These are phyloP conservation scores for Trypanosoma congolense DNA, from an alignment of 208 protist genomes.

Conservation along the genomic window DNA sequence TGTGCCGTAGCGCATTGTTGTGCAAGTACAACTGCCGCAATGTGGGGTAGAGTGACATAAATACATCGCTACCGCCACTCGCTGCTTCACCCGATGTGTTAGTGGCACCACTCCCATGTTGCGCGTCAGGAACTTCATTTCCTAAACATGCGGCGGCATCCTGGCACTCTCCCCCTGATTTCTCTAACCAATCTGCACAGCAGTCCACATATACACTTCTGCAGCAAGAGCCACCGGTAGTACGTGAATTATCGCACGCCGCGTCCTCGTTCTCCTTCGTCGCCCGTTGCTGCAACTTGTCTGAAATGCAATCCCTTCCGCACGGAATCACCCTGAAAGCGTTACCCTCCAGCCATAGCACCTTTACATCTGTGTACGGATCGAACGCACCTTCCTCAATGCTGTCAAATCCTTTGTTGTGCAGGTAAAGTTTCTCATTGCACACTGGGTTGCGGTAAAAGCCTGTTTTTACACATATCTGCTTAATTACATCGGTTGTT, in stretches of 20 bases:
- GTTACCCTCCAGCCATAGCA: conserved; percentile 94
- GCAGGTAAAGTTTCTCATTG: conserved; percentile 94
- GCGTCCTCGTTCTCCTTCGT: too few relatives aligned
- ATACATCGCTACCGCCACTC: conserved; percentile 48
- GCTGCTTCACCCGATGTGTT: neutral
- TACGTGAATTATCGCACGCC: too few relatives aligned
- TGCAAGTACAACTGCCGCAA: conserved; percentile 91
- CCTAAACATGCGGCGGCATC: neutral
- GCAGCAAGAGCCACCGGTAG: too few relatives aligned
- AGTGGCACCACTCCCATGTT: neutral
- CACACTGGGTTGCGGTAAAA: conserved; percentile 89
- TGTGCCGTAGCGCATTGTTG: conserved; percentile 84
- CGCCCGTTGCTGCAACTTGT: too few relatives aligned
- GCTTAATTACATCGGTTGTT: conserved; percentile 77
- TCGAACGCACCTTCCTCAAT: conserved; percentile 82
- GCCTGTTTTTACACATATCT: conserved; percentile 80
- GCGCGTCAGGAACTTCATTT: neutral
- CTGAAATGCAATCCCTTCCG: conserved; percentile 42
- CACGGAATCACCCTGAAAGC: conserved; percentile 57
- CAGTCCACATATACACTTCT: conserved; percentile 33
- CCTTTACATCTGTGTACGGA: conserved; percentile 83
- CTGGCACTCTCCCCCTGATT: neutral
- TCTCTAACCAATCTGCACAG: conserved; percentile 15
- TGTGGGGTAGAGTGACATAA: conserved; percentile 77
- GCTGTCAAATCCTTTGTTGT: conserved; percentile 85